Evolutionary conservation across 2,329 filamentous ascomycete species (phyloP), one percentile per base, ranked within the genome.

Genomic region (Zalaria sp.): DNA sequence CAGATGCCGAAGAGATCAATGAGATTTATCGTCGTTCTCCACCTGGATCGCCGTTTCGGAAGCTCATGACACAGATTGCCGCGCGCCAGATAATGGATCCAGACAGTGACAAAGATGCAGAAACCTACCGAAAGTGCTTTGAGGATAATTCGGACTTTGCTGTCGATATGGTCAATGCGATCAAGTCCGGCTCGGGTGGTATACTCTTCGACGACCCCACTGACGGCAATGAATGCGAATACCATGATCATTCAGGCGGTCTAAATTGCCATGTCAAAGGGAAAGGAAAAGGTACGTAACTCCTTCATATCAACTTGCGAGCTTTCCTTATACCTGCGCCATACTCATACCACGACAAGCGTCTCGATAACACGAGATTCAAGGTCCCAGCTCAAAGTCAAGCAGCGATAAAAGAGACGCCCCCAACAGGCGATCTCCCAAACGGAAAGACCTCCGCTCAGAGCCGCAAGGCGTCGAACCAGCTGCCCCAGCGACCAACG

Each of bases 21-120:
- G 65, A 68, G 5, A 69, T 74, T 25, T 73, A 73, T 52, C 63
- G 66, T 39, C 57, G 59, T 39, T 67, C 64, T 28, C 62, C 64
- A 3, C 40, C 48, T 3, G 57, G 53, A 3, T 71, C 66, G 41
- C 67, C 69, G 1, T 73, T 73, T 51, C 59, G 69, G 31, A 59
- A 53, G 27, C 57, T 73, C 18, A 68, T 73, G 63, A 65, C 66
- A 41, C 60, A 62, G 46, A 73, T 74, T 38, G 70, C 70, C n/a
- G 71, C 71, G 4, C 59, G 71, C 26, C 71, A 74, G 55, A 71
- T 73, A 46, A 73, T 74, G 70, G 70, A 73, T 47, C 69, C 70
- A 0, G 67, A 65, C 27, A 65, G 58, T 41, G 61, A 70, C 35
- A 63, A 65, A 43, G 63, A 71, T 50, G 64, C 68, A 3, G 61